Base-by-base conservation (phyloP, 1,284 basidiomycete genomes). In the Mycosarcoma mackinlayi region DNA sequence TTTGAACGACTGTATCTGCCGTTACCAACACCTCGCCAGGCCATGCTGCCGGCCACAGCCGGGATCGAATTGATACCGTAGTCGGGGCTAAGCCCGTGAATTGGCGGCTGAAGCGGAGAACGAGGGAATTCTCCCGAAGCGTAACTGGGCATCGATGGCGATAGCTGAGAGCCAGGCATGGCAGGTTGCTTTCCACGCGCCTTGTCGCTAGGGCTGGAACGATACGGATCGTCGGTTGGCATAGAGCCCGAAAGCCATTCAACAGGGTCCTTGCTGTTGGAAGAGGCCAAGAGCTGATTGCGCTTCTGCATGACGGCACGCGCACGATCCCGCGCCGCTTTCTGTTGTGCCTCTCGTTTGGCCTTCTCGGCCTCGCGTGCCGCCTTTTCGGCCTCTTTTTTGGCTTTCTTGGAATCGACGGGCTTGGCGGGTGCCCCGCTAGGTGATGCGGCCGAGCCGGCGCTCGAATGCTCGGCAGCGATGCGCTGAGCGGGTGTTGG, bases 241-340 rank as follows among this genome's bases (percentile, higher is more conserved):
- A 68, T 55, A 18, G 56, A 46, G 10, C 70, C 70, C 14, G 56
- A 28, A 14, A 79, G 67, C 77, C 77, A 79, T 47, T 79, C 77
- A 44, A 79, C 77, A 11, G 77, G 61, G 47, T 79, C 77, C 49
- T 66, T 73, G 59, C 49, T 67, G 35, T 73, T 74, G 30, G 67
- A 65, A 19, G 69, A 60, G 3, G 77, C 74, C 44, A 79, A 27
- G 13, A 79, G 64, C 58, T 79, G 77, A 31, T 77, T 73, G 30
- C 93, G 91, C 85, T 97, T 97, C 81, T 90, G 89, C 89, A 98
- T 91, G 83, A 98, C 95, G 34, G 93, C 94, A 49, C 95, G 88
- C 6, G 95, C 93, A 77, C 95, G 90, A 76, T 98, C 94, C 76
- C 86, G 84, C 57, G 86, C 85, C 23, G 84, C 84, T 81, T 89